These are phyloP conservation scores for Entophlyctis helioformis DNA, from an alignment of 192 early-diverging fungal genomes.

Conservation along the genomic window DNA sequence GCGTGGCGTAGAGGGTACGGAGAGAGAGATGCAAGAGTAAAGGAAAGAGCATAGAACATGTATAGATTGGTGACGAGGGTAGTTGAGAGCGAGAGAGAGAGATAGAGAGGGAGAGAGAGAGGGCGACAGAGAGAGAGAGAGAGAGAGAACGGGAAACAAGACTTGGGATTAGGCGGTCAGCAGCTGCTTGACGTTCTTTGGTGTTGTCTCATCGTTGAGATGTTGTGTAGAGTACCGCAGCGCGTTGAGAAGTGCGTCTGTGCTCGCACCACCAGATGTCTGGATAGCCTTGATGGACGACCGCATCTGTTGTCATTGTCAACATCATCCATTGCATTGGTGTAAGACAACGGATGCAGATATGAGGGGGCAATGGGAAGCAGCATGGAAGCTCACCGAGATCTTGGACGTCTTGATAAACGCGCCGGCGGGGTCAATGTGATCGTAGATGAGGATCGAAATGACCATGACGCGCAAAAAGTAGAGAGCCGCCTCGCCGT, in stretches of 20 bases:
- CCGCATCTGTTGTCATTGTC: constrained; percentile 26
- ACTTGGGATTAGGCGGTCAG: constrained; percentile 11
- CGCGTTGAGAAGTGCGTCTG: constrained; percentile 55
- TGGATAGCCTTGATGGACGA: constrained; percentile 56
- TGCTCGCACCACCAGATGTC: constrained; percentile 35
- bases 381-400: constrained; percentile 43
- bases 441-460: constrained; percentile 84
- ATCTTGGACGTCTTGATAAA: constrained; percentile 66
- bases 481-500: constrained; percentile 20
- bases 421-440: constrained; percentile 67
- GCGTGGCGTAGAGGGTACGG: too few relatives aligned
- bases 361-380: not conserved
- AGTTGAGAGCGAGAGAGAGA: too few relatives aligned
- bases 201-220: constrained; percentile 67
- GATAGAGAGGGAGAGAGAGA: too few relatives aligned
- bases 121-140: too few relatives aligned
- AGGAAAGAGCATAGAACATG: too few relatives aligned
- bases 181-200: constrained; percentile 35
- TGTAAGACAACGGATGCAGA: not conserved
- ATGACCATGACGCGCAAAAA: constrained; percentile 80
- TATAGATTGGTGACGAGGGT: too few relatives aligned
- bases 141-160: too few relatives aligned
- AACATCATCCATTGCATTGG: constrained; percentile 2
- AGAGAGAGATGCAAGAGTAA: too few relatives aligned
- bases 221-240: constrained; percentile 68